These are phyloP conservation scores for Chaetomiaceae sp. DNA, from an alignment of 2,329 filamentous ascomycete genomes.

Conservation along the genomic window DNA sequence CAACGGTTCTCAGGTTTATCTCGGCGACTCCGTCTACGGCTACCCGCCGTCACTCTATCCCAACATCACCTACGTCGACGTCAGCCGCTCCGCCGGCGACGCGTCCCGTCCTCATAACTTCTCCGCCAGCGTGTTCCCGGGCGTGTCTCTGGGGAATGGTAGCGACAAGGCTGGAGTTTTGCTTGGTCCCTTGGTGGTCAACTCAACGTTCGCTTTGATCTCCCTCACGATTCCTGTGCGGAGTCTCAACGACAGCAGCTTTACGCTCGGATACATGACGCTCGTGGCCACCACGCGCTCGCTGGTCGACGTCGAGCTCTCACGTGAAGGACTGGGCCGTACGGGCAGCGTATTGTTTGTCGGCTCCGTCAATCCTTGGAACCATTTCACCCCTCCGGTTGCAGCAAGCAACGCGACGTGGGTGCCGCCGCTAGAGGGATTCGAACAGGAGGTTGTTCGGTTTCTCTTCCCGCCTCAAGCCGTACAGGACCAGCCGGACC, in stretches of 20 bases:
- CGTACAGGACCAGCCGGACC: conserved; percentile 34
- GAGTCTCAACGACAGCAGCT: conserved; percentile 53
- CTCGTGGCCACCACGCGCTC: conserved; percentile 64
- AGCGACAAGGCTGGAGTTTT: conserved; percentile 55
- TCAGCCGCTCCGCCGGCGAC: conserved; percentile 35
- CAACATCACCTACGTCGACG: conserved; percentile 61
- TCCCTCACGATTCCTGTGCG: conserved; percentile 78
- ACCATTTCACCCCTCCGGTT: conserved; percentile 49
- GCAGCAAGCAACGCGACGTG: conserved; percentile 44
- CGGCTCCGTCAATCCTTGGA: conserved; percentile 60
- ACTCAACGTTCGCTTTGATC: conserved; percentile 66
- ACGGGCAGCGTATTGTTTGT: conserved; percentile 67
- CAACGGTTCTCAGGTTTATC: conserved; percentile 51
- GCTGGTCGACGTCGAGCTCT: conserved; percentile 55
- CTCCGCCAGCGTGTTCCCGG: conserved; percentile 44
- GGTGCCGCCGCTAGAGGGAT: conserved; percentile 30
- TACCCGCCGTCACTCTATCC: conserved; percentile 71
- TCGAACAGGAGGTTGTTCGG: conserved; percentile 43
- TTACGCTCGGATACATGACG: conserved; percentile 78
- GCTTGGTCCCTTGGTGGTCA: conserved; percentile 68
- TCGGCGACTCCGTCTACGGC: conserved; percentile 59
- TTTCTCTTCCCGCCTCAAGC: conserved; percentile 55
- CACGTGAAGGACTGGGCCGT: conserved; percentile 61
- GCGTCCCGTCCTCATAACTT: conserved; percentile 37
- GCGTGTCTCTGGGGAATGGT: conserved; percentile 43